Evolutionary conservation across 2,329 filamentous ascomycete species (phyloP).

Genomic region (Xylaria sp.): DNA sequence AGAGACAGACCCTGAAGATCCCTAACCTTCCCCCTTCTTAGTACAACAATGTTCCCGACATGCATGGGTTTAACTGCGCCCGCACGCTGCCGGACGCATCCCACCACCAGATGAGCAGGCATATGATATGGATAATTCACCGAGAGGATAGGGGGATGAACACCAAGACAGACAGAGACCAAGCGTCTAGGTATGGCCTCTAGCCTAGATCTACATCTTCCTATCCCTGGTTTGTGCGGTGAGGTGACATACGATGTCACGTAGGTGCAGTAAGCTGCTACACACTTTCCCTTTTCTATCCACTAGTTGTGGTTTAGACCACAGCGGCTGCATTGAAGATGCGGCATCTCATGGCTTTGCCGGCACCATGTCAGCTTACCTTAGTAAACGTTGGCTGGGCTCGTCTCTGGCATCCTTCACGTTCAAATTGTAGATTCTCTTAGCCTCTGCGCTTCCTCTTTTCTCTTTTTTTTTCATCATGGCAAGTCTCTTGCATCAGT

Average conservation of each 20-base stretch:
- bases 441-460: neutral
- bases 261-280: conserved; percentile 31
- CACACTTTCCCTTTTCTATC: conserved; percentile 8
- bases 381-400: conserved; percentile 8
- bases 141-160: neutral
- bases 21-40: neutral
- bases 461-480: neutral
- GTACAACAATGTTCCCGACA: neutral
- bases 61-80: neutral
- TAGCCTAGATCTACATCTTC: conserved; percentile 20
- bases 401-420: neutral
- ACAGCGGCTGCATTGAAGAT: conserved; percentile 26
- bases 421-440: conserved; percentile 12
- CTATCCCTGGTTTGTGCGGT: conserved; percentile 17
- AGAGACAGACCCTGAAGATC: conserved; percentile 27
- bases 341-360: conserved; percentile 26
- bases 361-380: conserved; percentile 32
- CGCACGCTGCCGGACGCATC: neutral
- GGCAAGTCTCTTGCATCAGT: neutral
- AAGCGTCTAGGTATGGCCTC: neutral
- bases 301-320: conserved; percentile 25
- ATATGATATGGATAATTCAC: neutral
- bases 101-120: neutral
- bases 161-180: neutral
- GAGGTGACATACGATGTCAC: conserved; percentile 23